A percentile compares a stretch with the other conserved stretches of the same genome.
phyloP scores from a whole-genome alignment of 768 basidiomycete species.

The Austroboletus eburneus region DNA sequence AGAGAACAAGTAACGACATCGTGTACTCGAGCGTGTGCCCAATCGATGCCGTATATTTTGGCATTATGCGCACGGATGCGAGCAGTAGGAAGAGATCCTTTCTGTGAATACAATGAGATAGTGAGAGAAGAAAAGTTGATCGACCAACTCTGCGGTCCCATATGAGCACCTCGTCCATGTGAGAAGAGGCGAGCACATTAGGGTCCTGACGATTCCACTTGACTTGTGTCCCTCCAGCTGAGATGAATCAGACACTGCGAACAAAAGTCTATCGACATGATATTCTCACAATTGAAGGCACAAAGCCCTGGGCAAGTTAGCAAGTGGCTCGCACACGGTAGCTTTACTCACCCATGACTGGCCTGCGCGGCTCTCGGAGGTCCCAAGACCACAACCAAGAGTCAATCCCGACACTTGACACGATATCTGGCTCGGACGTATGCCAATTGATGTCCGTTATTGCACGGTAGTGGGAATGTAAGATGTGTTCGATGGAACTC shows the following conservation, averaged over 20 bases:
- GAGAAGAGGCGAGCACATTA: conserved; percentile 85
- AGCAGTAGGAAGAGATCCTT: conserved; percentile 80
- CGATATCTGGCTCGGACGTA: conserved; percentile 73
- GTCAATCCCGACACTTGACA: conserved; percentile 90
- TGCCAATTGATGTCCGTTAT: conserved; percentile 99
- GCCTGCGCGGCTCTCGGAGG: conserved; percentile 62
- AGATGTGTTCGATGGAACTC: conserved; percentile 77
- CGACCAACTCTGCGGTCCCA: conserved; percentile 87
- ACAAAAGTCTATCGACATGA: background rate
- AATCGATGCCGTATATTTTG: conserved; percentile 97
- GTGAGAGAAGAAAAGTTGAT: background rate
- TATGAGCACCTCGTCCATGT: conserved; percentile 79
- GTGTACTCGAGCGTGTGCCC: conserved; percentile 71
- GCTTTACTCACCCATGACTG: conserved; percentile 53
- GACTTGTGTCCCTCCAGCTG: conserved; percentile 89
- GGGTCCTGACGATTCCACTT: conserved; percentile 93
- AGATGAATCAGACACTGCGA: background rate
- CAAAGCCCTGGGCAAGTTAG: conserved; percentile 42
- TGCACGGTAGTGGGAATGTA: conserved; percentile 88
- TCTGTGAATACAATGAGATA: conserved; percentile 40
- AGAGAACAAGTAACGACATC: conserved; percentile 93
- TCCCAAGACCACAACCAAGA: conserved; percentile 97
- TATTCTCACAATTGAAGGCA: conserved; percentile 48
- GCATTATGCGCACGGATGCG: conserved; percentile 78
- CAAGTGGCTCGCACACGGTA: background rate